These are phyloP conservation scores for Annulohypoxylon bovei DNA, from an alignment of 495 filamentous ascomycete genomes.

Conservation along the genomic window DNA sequence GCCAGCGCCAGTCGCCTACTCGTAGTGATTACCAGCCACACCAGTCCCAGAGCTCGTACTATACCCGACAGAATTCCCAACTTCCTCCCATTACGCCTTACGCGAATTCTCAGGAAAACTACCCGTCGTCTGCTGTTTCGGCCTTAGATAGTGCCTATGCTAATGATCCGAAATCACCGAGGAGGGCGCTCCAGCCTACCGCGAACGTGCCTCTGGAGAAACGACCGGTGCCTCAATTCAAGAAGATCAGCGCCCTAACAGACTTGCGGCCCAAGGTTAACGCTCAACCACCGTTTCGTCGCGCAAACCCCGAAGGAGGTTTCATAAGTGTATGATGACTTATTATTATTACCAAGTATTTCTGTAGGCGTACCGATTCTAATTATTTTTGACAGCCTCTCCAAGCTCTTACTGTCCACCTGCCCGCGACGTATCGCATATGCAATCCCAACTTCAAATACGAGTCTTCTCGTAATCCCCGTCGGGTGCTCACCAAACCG, in stretches of 20 bases:
- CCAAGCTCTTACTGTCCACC: constrained; percentile 92
- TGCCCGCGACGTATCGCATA: constrained; percentile 96
- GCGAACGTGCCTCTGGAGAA: constrained; percentile 61
- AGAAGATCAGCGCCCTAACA: constrained; percentile 73
- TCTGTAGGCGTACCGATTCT: constrained; percentile 10
- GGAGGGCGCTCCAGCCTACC: constrained; percentile 60
- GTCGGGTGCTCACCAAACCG: constrained; percentile 97
- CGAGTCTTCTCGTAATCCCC: constrained; percentile 97
- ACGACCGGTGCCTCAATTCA: constrained; percentile 88
- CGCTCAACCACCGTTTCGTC: constrained; percentile 85
- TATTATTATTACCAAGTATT: neutral
- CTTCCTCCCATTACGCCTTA: constrained; percentile 78
- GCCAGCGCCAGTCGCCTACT: constrained; percentile 62
- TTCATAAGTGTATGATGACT: constrained; percentile 88
- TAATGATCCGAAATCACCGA: constrained; percentile 78
- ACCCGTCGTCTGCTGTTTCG: constrained; percentile 73
- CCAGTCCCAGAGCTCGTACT: constrained; percentile 60
- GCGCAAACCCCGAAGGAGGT: constrained; percentile 96
- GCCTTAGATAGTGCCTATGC: constrained; percentile 77
- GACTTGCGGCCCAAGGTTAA: constrained; percentile 88
- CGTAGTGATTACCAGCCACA: constrained; percentile 59
- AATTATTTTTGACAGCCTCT: constrained; percentile 72
- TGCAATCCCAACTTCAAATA: constrained; percentile 99
- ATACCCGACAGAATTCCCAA: constrained; percentile 61
- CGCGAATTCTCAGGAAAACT: constrained; percentile 67